Evolutionary conservation across 1,139 yeast genomes (phyloP).

Genomic region (Candida pseudocylindracea): DNA sequence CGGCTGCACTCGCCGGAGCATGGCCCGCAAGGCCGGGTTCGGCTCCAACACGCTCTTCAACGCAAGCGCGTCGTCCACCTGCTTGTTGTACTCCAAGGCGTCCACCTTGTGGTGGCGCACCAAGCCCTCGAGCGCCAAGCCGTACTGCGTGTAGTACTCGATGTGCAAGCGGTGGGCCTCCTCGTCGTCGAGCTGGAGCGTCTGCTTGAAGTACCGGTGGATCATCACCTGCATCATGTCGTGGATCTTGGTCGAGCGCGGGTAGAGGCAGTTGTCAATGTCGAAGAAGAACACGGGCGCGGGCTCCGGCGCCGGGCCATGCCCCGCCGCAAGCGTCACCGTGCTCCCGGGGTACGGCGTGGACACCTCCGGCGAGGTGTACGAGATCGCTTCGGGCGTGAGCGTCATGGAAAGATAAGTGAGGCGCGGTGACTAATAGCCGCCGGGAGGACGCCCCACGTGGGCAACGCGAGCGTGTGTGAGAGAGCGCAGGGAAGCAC

Average conservation of each 20-base stretch:
- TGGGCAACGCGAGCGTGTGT: too few species aligned
- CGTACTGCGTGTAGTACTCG: conserved; percentile 67
- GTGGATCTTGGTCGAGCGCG: conserved; percentile 51
- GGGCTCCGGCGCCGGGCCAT: conserved; percentile 4
- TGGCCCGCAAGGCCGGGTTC: conserved; percentile 24
- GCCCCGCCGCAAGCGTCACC: too few species aligned
- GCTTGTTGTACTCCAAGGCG: conserved; percentile 69
- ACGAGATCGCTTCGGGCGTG: too few species aligned
- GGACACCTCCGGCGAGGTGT: too few species aligned
- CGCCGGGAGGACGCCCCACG: too few species aligned
- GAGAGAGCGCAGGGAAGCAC: too few species aligned
- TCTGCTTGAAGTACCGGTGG: conserved; percentile 53
- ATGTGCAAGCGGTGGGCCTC: conserved; percentile 58
- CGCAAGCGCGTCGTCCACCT: conserved; percentile 86
- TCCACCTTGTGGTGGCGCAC: conserved; percentile 67
- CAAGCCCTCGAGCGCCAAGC: conserved; percentile 82
- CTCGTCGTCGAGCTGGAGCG: conserved; percentile 37
- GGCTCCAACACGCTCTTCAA: conserved; percentile 53
- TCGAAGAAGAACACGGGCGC: conserved; percentile 60
- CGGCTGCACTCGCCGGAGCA: conserved; percentile 17
- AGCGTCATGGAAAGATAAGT: too few species aligned
- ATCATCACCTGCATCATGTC: conserved; percentile 77
- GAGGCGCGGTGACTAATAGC: too few species aligned
- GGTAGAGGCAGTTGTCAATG: conserved; percentile 78
- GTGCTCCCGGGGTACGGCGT: too few species aligned